A percentile compares a stretch with the other conserved stretches of the same genome.
These are phyloP conservation scores for Macrocystidia cucumis DNA, from an alignment of 1,284 basidiomycete genomes.

Conservation along the genomic window DNA sequence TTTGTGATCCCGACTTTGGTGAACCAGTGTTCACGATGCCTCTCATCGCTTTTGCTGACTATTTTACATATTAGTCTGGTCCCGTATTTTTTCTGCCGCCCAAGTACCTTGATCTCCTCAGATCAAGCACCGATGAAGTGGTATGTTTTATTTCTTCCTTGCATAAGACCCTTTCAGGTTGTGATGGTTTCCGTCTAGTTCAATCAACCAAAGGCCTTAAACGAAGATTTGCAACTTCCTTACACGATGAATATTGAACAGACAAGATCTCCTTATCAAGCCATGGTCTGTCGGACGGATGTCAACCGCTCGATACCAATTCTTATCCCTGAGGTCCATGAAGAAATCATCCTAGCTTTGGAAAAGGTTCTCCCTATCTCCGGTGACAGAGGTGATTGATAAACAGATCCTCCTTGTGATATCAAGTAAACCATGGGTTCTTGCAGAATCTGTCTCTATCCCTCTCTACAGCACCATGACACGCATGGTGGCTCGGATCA, in stretches of 20 bases:
- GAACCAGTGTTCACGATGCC: slow-evolving; percentile 2
- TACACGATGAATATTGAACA: slow-evolving; percentile 27
- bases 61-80: slow-evolving; percentile 15
- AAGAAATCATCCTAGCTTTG: slow-evolving; percentile 25
- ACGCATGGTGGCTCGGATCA: slow-evolving; percentile 32
- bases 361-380: slow-evolving; percentile 17
- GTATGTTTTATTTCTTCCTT: slow-evolving; percentile 13
- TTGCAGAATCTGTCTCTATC: slow-evolving; percentile 18
- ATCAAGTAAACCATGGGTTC: too few relatives aligned
- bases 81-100: slow-evolving; percentile 25
- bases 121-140: slow-evolving; percentile 24
- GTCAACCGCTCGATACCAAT: slow-evolving; percentile 25
- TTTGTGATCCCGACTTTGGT: slow-evolving; percentile 26
- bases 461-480: slow-evolving; percentile 29
- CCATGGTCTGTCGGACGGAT: slow-evolving; percentile 25
- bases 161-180: not conserved
- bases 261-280: slow-evolving; percentile 27
- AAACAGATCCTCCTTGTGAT: not conserved
- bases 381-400: slow-evolving; percentile 11
- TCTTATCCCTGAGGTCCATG: slow-evolving; percentile 27
- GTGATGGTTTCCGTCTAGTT: slow-evolving; percentile 18
- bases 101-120: slow-evolving; percentile 22
- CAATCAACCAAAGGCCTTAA: slow-evolving; percentile 23
- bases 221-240: slow-evolving; percentile 25
- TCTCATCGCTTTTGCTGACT: not conserved